These are phyloP conservation scores for Cinnamomum micranthum DNA, from an alignment of 164 flowering plant species.

Conservation along the genomic window DNA sequence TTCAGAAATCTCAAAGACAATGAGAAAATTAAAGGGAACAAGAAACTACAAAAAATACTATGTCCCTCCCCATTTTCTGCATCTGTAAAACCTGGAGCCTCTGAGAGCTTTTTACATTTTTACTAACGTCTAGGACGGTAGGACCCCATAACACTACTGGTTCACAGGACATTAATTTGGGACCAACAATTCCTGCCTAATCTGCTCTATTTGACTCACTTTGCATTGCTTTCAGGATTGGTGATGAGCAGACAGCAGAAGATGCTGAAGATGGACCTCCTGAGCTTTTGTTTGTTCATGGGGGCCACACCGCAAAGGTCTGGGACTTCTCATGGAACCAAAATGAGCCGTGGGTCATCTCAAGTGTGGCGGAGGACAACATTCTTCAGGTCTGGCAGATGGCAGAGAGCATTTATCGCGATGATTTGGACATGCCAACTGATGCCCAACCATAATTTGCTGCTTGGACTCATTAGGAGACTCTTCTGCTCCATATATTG, in stretches of 20 bases:
- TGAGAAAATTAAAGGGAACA: too few species aligned
- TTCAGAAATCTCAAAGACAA: too few species aligned
- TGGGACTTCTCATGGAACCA: conserved; percentile 94
- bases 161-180: background rate
- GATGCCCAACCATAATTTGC: conserved; percentile 11
- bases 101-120: background rate
- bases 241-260: conserved; percentile 83
- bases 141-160: background rate
- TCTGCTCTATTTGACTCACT: background rate
- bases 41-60: too few species aligned
- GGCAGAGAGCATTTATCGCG: conserved; percentile 73
- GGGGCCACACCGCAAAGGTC: conserved; percentile 87
- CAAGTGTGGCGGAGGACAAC: conserved; percentile 92
- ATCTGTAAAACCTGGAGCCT: background rate
- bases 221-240: conserved; percentile 52
- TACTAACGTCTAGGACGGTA: background rate
- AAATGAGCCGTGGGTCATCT: conserved; percentile 75
- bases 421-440: conserved; percentile 40
- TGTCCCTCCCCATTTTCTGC: too few species aligned
- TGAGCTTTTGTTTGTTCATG: conserved; percentile 89
- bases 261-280: conserved; percentile 97
- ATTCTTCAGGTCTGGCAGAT: conserved; percentile 90
- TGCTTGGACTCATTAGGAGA: background rate
- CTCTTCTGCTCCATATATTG: too few species aligned
- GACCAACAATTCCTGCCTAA: background rate